Evolutionary conservation across 441 rosid genomes (phyloP).

Genomic region (Monsonia emarginata): DNA sequence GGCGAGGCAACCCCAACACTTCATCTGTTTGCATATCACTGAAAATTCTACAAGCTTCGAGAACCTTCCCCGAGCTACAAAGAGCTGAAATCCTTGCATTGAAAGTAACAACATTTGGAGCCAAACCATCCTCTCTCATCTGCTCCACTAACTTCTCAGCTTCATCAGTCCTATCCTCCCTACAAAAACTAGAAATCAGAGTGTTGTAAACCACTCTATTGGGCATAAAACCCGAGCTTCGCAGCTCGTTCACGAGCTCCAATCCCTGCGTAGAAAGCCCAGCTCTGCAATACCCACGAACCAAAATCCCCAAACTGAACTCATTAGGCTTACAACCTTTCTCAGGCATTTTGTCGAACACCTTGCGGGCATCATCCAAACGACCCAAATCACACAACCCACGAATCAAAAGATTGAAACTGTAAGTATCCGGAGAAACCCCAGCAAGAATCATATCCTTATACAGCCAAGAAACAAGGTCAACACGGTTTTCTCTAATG

Average conservation of each 20-base stretch:
- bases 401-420: constrained; percentile 61
- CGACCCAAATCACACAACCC: constrained; percentile 56
- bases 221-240: constrained; percentile 37
- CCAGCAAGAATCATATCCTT: constrained; percentile 60
- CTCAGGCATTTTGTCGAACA: constrained; percentile 79
- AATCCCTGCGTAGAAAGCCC: constrained; percentile 46
- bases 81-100: constrained; percentile 84
- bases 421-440: constrained; percentile 60
- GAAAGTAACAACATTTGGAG: constrained; percentile 74
- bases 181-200: constrained; percentile 66
- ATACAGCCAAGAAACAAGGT: constrained; percentile 57
- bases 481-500: constrained; percentile 33
- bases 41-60: constrained; percentile 82
- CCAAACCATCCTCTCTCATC: constrained; percentile 64
- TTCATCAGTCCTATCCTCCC: constrained; percentile 56
- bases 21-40: constrained; percentile 79
- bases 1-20: constrained; percentile 68
- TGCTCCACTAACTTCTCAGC: constrained; percentile 69
- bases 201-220: constrained; percentile 72
- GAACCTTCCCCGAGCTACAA: constrained; percentile 53
- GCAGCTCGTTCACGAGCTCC: constrained; percentile 53
- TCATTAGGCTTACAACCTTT: constrained; percentile 71
- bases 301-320: constrained; percentile 69
- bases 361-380: constrained; percentile 54
- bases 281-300: constrained; percentile 72